Percentiles rank a stretch among this genome's conserved stretches.
These are phyloP conservation scores for Flaveria bidentis DNA, from an alignment of 129 eudicot species.

Conservation along the genomic window DNA sequence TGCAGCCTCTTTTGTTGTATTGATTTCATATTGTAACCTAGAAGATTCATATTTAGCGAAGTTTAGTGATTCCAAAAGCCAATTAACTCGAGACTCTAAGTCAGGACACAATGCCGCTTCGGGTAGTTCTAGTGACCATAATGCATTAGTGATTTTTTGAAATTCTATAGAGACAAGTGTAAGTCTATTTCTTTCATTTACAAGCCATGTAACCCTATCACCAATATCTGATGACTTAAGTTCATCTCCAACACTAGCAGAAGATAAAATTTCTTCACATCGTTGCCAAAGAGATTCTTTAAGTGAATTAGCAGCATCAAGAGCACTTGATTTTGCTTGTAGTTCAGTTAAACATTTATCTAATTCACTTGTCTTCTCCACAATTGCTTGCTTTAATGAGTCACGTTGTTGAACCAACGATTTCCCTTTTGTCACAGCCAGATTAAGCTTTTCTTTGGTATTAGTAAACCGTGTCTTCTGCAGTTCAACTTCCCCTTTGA, in stretches of 20 bases:
- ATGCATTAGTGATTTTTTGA: no score
- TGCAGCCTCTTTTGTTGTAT: constrained; percentile 50
- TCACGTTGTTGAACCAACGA: constrained; percentile 88
- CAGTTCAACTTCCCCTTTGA: constrained; percentile 69
- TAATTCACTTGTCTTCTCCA: constrained; percentile 72
- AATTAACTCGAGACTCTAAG: constrained; percentile 53
- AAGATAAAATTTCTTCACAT: constrained; percentile 54
- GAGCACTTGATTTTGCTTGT: constrained; percentile 66
- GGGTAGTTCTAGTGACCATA: constrained; percentile 43
- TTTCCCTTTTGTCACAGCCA: constrained; percentile 95
- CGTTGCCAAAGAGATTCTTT: constrained; percentile 60
- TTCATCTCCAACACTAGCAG: no score
- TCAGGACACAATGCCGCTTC: constrained; percentile 46
- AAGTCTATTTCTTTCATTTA: no score
- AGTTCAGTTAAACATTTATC: constrained; percentile 52
- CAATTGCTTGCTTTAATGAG: constrained; percentile 67
- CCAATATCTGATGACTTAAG: no score
- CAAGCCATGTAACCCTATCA: no score
- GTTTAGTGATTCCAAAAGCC: constrained; percentile 58
- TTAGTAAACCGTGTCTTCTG: constrained; percentile 64
- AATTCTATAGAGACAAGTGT: no score
- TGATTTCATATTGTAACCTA: constrained; percentile 49
- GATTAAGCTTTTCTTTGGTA: constrained; percentile 78
- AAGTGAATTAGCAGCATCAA: constrained; percentile 65
- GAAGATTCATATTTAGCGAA: constrained; percentile 39